Conservation (phyloP, 345 rosid genomes). For the Gynandropsis gynandra region DNA sequence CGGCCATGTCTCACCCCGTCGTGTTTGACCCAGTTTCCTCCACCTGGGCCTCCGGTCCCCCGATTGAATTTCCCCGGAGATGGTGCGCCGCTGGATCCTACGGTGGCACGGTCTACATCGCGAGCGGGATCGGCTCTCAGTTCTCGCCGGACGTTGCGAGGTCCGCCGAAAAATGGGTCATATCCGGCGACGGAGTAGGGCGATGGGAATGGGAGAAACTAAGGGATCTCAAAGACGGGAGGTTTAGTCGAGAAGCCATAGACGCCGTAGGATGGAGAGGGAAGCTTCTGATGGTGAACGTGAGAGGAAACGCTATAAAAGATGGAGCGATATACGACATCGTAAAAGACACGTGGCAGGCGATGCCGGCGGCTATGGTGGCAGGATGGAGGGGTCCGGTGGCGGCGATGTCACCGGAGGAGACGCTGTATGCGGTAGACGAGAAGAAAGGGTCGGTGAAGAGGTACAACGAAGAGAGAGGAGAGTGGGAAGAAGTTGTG, state of each 20-base stretch:
- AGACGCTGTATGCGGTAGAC: slow-evolving; percentile 43
- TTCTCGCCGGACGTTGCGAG: slow-evolving; percentile 34
- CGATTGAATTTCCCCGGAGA: slow-evolving; percentile 29
- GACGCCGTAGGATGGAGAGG: slow-evolving; percentile 42
- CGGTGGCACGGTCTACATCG: slow-evolving; percentile 33
- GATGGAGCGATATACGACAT: slow-evolving; percentile 43
- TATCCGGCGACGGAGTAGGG: slow-evolving; percentile 5
- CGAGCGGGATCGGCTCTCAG: slow-evolving; percentile 36
- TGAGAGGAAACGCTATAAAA: slow-evolving; percentile 40
- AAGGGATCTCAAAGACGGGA: slow-evolving; percentile 33
- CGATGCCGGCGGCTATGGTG: slow-evolving; percentile 44
- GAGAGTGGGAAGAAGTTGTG: slow-evolving; percentile 34
- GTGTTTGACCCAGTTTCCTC: slow-evolving; percentile 33
- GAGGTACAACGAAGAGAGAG: slow-evolving; percentile 28
- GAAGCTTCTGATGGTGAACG: slow-evolving; percentile 48
- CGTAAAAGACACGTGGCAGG: slow-evolving; percentile 29
- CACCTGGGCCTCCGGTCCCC: slow-evolving; percentile 37
- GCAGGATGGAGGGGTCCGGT: slow-evolving; percentile 55
- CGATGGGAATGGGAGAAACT: slow-evolving; percentile 33
- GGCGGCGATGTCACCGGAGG: slow-evolving; percentile 36
- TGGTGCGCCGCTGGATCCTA: slow-evolving; percentile 46
- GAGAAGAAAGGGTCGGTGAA: slow-evolving; percentile 35
- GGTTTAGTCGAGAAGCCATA: slow-evolving; percentile 50
- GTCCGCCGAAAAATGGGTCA: slow-evolving; percentile 39
- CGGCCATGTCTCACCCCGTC: slow-evolving; percentile 44